phyloP scores from a whole-genome alignment of 78 protist species.

The Bigelowiella natans region DNA sequence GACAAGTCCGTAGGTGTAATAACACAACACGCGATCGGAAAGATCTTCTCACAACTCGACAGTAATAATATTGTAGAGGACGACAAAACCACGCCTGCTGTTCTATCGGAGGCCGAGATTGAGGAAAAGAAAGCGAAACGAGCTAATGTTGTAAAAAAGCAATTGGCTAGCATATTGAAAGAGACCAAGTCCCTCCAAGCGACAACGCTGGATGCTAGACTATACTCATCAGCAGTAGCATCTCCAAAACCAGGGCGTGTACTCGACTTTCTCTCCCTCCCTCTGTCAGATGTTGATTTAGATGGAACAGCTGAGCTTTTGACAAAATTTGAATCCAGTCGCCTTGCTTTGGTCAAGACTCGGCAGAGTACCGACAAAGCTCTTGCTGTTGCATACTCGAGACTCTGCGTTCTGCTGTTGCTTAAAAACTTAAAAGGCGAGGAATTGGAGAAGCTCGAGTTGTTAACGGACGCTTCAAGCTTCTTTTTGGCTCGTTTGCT shows the following conservation, averaged over 20 bases:
- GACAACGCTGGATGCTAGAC: neutral
- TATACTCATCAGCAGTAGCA: neutral
- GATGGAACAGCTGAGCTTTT: too few species aligned
- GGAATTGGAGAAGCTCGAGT: neutral
- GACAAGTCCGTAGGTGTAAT: neutral
- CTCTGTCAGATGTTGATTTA: neutral
- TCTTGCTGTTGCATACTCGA: neutral
- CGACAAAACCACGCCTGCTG: too few species aligned
- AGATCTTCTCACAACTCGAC: neutral
- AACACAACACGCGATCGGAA: neutral
- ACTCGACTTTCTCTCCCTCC: neutral
- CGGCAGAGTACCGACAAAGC: too few species aligned
- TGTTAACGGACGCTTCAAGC: neutral
- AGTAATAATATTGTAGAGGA: neutral
- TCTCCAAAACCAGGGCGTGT: neutral
- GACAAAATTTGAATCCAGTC: too few species aligned
- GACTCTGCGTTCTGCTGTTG: neutral
- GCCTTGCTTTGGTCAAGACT: too few species aligned
- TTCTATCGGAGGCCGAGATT: neutral
- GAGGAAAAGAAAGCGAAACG: neutral
- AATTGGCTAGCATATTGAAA: neutral
- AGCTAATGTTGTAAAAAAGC: neutral
- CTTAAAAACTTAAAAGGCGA: neutral
- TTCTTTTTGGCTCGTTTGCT: neutral
- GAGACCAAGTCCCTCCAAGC: neutral